Conservation (phyloP, 306 rosid genomes). For the Mimosa pudica region DNA sequence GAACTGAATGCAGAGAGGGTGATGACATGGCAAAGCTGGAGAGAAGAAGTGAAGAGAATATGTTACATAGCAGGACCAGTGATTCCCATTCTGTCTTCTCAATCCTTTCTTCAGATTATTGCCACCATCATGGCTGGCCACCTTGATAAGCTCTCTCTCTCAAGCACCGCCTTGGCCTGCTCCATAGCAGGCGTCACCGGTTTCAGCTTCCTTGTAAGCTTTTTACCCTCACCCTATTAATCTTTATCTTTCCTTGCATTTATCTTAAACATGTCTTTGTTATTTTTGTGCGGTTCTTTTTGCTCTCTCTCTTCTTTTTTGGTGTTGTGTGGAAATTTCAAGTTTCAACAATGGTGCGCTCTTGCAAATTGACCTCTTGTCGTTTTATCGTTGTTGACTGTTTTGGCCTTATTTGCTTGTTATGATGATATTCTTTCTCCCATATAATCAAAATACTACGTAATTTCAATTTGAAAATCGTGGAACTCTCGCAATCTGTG, state of each 20-base stretch:
- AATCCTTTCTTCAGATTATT: conserved; percentile 51
- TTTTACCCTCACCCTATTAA: background rate
- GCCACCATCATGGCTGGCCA: conserved; percentile 67
- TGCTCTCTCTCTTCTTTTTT: background rate
- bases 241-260: background rate
- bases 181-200: conserved; percentile 57
- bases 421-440: background rate
- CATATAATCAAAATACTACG: too few species aligned
- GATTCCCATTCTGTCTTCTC: conserved; percentile 50
- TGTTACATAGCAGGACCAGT: conserved; percentile 52
- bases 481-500: too few species aligned
- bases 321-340: background rate
- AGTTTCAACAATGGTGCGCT: background rate
- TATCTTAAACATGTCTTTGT: background rate
- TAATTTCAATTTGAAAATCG: too few species aligned
- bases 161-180: conserved; percentile 53
- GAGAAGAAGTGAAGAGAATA: conserved; percentile 52
- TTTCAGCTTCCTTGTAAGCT: conserved; percentile 55
- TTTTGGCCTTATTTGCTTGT: background rate
- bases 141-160: conserved; percentile 53
- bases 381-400: background rate
- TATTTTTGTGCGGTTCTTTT: background rate
- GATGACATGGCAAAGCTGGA: conserved; percentile 35
- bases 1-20: background rate
- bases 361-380: background rate